A percentile compares a stretch with the other conserved stretches of the same genome.
Conservation (phyloP, 306 rosid species). For the Parietaria judaica region DNA sequence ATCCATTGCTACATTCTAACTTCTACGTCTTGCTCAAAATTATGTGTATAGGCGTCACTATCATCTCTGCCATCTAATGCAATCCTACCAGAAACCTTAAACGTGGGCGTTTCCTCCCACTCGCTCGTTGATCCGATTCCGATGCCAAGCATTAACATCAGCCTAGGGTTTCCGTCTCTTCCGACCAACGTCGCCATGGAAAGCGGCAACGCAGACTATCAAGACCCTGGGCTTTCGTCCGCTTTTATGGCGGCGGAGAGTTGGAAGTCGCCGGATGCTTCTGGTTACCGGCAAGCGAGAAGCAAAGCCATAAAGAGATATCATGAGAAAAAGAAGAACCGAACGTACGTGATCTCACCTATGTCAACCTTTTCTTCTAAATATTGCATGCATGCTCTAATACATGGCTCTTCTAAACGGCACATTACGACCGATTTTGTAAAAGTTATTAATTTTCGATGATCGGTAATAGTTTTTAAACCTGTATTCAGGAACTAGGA, state of each 20-base stretch:
- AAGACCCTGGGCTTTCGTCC: conserved; percentile 58
- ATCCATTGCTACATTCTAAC: too few species aligned
- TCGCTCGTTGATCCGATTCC: conserved; percentile 41
- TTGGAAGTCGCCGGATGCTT: conserved; percentile 54
- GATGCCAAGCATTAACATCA: conserved; percentile 35
- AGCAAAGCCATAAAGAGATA: conserved; percentile 79
- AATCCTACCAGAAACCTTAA: too few species aligned
- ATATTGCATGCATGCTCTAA: neutral
- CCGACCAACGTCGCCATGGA: conserved; percentile 60
- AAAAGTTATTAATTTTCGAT: too few species aligned
- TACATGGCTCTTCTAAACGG: neutral
- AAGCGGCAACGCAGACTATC: conserved; percentile 47
- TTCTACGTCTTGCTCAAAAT: too few species aligned
- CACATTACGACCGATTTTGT: too few species aligned
- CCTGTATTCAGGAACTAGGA: too few species aligned
- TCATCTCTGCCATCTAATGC: too few species aligned
- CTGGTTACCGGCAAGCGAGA: conserved; percentile 57
- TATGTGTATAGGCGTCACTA: too few species aligned
- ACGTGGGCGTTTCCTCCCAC: conserved; percentile 31
- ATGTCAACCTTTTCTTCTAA: neutral
- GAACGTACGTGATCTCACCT: conserved; percentile 48
- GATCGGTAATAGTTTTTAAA: too few species aligned
- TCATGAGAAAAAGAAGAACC: conserved; percentile 71
- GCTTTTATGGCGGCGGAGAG: conserved; percentile 47
- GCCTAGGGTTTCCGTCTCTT: conserved; percentile 50